Evolutionary conservation across 2,329 filamentous ascomycete genomes (phyloP), one percentile per base, ranked within the genome.

Genomic region (Dothidotthia symphoricarpi): DNA sequence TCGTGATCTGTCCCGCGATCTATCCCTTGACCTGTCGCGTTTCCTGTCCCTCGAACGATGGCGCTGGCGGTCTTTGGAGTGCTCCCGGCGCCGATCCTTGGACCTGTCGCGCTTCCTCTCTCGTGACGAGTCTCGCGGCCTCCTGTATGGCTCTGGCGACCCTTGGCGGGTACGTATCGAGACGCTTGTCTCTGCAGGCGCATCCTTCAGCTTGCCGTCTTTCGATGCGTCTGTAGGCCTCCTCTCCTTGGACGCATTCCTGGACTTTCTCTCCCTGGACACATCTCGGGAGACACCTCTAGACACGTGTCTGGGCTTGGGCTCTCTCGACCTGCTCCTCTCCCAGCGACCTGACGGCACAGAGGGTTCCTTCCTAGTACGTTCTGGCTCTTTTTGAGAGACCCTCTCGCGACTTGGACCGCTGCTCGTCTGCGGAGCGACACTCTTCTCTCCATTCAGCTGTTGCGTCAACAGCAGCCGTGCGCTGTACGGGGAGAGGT

Each of bases 401-500:
- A 27, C 22, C 12, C 16, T 37, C 16, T 41, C 37, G 16, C 46
- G 49, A 26, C 52, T 51, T 24, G 34, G 31, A 31, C 46, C 53
- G 39, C 43, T 45, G 34, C 51, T 41, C 28, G 40, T 31, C 16
- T 50, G 55, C 11, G 48, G 44, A 16, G 48, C 44, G 6, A 38
- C 41, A 28, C 39, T 38, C 35, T 40, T 47, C 15, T 34, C 51
- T 27, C 45, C 50, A 11, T 45, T 45, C 34, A 59, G 41, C 30
- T 60, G 42, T 43, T 57, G 47, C 19, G 53, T 64, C 39, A 64
- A 37, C 28, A 61, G 51, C 22, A 51, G 53, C 25, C 61, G 49
- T 24, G 57, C 55, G 40, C 61, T 64, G 45, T 52, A 61, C 15
- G 59, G 59, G 26, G 62, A 64, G 36, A 62, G 43, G 16, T 61